Percentiles rank a stretch among this genome's conserved stretches.
phyloP scores from a whole-genome alignment of 2,329 filamentous ascomycete genomes.

The Xylariaceae sp. region DNA sequence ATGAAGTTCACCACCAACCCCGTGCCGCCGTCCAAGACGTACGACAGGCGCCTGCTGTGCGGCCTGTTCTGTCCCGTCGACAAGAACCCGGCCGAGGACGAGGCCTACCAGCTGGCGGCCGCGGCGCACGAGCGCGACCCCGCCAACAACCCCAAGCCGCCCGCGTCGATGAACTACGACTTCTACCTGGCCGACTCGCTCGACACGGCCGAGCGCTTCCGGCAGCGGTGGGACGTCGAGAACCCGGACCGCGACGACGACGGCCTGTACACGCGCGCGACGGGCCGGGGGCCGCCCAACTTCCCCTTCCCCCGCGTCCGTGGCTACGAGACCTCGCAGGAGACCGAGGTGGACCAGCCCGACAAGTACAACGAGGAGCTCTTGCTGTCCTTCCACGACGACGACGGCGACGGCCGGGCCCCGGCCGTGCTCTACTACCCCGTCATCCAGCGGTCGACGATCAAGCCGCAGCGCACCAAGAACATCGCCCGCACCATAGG shows the following conservation, averaged over 20 bases:
- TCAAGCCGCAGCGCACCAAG: constrained; percentile 56
- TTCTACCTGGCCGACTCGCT: constrained; percentile 52
- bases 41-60: constrained; percentile 54
- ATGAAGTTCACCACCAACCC: constrained; percentile 63
- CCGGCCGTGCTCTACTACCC: constrained; percentile 64
- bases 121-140: constrained; percentile 52
- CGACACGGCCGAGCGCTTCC: constrained; percentile 45
- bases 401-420: constrained; percentile 39
- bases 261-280: constrained; percentile 45
- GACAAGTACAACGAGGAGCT: constrained; percentile 60
- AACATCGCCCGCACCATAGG: constrained; percentile 34
- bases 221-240: constrained; percentile 51
- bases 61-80: constrained; percentile 55
- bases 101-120: constrained; percentile 40
- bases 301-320: constrained; percentile 57
- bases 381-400: constrained; percentile 50
- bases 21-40: constrained; percentile 42
- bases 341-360: constrained; percentile 47
- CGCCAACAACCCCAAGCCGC: constrained; percentile 45
- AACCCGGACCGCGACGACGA: constrained; percentile 48
- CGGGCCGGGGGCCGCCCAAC: constrained; percentile 36
- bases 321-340: constrained; percentile 56
- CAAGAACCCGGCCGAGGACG: constrained; percentile 45
- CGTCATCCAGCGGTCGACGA: constrained; percentile 55
- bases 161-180: constrained; percentile 57